A percentile compares a stretch with the other conserved stretches of the same genome.
Evolutionary conservation across 192 early-diverging fungal genomes (phyloP).

Genomic region (Spizellomyces sp.): DNA sequence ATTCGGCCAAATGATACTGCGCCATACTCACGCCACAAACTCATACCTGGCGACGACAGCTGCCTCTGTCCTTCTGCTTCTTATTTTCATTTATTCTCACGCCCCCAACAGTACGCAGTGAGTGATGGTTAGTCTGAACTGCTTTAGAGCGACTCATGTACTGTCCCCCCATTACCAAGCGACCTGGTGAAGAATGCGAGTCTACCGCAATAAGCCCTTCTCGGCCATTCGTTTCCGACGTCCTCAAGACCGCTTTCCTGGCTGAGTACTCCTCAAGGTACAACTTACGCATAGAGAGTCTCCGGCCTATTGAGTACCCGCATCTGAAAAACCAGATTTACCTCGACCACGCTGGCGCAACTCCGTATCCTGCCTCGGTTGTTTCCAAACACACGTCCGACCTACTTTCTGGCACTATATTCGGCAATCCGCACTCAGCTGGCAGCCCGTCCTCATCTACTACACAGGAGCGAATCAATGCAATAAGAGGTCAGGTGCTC

Average conservation of each 20-base stretch:
- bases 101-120: no score
- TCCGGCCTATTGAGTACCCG: slow-evolving; percentile 30
- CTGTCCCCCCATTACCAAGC: no score
- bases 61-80: no score
- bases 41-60: no score
- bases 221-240: no score
- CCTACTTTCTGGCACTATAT: slow-evolving; percentile 22
- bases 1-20: no score
- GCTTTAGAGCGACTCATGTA: no score
- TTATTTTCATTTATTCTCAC: no score
- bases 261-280: not conserved
- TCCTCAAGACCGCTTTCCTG: slow-evolving; percentile 1
- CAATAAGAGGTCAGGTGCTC: slow-evolving; percentile 29
- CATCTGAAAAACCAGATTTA: slow-evolving; percentile 34
- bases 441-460: slow-evolving; percentile 8
- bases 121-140: no score
- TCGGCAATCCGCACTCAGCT: slow-evolving; percentile 47
- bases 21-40: no score
- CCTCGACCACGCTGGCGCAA: slow-evolving; percentile 46
- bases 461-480: slow-evolving; percentile 19
- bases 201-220: no score
- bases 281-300: slow-evolving; percentile 11
- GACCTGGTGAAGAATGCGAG: no score
- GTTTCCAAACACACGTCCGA: slow-evolving; percentile 15
- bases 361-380: slow-evolving; percentile 30